A percentile compares a stretch with the other conserved stretches of the same genome.
phyloP scores from a whole-genome alignment of 2,329 filamentous ascomycete species.

The Pseudocercospora pini-densiflorae region DNA sequence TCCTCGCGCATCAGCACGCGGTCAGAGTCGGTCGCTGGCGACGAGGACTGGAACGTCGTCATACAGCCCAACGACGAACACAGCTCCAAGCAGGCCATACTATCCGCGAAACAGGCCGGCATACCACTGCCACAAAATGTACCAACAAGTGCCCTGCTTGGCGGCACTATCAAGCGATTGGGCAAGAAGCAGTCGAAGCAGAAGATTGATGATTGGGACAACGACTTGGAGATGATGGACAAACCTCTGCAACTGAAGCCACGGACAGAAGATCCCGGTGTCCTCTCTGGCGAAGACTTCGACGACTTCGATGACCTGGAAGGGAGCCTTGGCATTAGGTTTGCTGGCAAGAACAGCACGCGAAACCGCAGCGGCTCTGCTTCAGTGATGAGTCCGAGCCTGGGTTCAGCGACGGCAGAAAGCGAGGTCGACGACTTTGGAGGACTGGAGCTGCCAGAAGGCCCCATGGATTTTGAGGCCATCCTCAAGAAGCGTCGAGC shows the following conservation, averaged over 20 bases:
- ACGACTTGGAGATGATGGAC: constrained; percentile 53
- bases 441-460: constrained; percentile 82
- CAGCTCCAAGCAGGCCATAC: constrained; percentile 82
- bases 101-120: constrained; percentile 83
- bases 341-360: constrained; percentile 76
- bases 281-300: constrained; percentile 43
- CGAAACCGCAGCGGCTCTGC: constrained; percentile 83
- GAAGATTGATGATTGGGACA: constrained; percentile 56
- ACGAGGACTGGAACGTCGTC: constrained; percentile 88
- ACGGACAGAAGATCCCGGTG: constrained; percentile 37
- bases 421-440: constrained; percentile 93
- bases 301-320: constrained; percentile 95
- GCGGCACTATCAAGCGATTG: constrained; percentile 89
- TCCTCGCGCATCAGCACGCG: constrained; percentile 75
- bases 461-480: constrained; percentile 80
- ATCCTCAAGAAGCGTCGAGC: constrained; percentile 74
- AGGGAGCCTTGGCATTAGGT: constrained; percentile 87
- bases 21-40: constrained; percentile 70
- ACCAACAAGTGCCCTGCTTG: constrained; percentile 84
- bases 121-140: constrained; percentile 89
- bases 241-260: constrained; percentile 50
- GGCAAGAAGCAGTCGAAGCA: constrained; percentile 59
- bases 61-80: constrained; percentile 83
- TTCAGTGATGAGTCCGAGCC: constrained; percentile 88
- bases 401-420: constrained; percentile 91